Evolutionary conservation across 768 basidiomycete genomes (phyloP).

Genomic region (Mycena floridula): DNA sequence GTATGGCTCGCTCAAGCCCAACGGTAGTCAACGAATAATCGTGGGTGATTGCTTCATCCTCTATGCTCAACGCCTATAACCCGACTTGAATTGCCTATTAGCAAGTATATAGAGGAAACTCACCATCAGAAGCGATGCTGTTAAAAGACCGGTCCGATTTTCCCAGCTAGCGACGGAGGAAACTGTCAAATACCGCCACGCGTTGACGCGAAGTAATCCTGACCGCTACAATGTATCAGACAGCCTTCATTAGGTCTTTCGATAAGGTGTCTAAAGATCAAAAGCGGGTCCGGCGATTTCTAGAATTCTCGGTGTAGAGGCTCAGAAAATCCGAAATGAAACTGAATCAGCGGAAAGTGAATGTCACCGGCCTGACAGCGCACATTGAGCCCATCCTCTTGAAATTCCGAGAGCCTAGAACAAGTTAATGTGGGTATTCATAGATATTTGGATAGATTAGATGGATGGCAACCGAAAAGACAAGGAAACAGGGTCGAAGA

Average conservation of each 20-base stretch:
- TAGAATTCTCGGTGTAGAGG: conserved; percentile 25
- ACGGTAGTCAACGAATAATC: conserved; percentile 35
- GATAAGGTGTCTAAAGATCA: conserved; percentile 30
- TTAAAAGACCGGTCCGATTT: conserved; percentile 35
- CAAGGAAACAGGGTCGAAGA: conserved; percentile 22
- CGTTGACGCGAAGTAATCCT: conserved; percentile 1
- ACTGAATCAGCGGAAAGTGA: background rate
- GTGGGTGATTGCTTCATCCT: conserved; percentile 30
- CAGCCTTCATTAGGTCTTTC: conserved; percentile 32
- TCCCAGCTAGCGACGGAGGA: conserved; percentile 25
- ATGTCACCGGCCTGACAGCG: background rate
- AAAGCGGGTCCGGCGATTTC: conserved; percentile 24
- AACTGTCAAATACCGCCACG: background rate
- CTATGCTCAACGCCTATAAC: conserved; percentile 30
- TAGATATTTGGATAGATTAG: background rate
- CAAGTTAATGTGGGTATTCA: background rate
- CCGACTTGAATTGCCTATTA: background rate
- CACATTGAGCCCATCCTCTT: conserved; percentile 8
- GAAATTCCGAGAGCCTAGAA: conserved; percentile 23
- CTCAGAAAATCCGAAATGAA: conserved; percentile 17
- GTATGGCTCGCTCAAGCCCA: conserved; percentile 28
- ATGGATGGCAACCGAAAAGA: too few species aligned
- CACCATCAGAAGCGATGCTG: conserved; percentile 29
- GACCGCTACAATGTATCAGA: conserved; percentile 39
- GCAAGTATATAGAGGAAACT: background rate